phyloP scores from a whole-genome alignment of 225 moss, liverwort and hornwort genomes.

The Pleurozium schreberi region DNA sequence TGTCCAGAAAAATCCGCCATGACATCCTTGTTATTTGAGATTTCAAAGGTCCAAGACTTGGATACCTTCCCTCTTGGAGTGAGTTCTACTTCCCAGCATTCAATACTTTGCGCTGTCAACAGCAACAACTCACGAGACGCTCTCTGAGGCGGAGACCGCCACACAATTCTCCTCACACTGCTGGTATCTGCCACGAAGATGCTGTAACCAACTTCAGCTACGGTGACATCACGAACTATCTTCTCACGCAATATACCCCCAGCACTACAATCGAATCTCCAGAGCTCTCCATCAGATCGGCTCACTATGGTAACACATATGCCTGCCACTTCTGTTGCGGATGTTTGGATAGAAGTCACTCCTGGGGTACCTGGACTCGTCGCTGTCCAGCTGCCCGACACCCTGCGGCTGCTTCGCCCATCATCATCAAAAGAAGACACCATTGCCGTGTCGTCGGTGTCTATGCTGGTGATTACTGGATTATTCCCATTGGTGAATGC shows the following conservation, averaged over 20 bases:
- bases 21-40: slow-evolving; percentile 48
- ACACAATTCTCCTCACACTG: slow-evolving; percentile 56
- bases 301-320: slow-evolving; percentile 64
- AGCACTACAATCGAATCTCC: slow-evolving; percentile 67
- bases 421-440: slow-evolving; percentile 17
- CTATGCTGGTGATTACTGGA: slow-evolving; percentile 28
- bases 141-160: slow-evolving; percentile 47
- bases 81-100: slow-evolving; percentile 86
- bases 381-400: slow-evolving; percentile 43
- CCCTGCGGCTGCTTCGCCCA: slow-evolving; percentile 27
- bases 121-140: slow-evolving; percentile 57
- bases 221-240: slow-evolving; percentile 45
- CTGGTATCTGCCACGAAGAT: slow-evolving; percentile 57
- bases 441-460: slow-evolving; percentile 35
- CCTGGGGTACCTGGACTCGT: slow-evolving; percentile 14
- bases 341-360: slow-evolving; percentile 53
- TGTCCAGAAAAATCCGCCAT: slow-evolving; percentile 72
- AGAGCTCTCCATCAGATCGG: slow-evolving; percentile 74
- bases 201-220: slow-evolving; percentile 35
- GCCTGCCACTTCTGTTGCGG: slow-evolving; percentile 17
- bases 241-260: slow-evolving; percentile 46
- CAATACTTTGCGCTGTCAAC: slow-evolving; percentile 63
- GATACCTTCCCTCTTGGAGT: slow-evolving; percentile 41
- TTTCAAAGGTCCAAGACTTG: slow-evolving; percentile 63
- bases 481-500: slow-evolving; percentile 47